phyloP scores from a whole-genome alignment of 148 eudicot genomes.

The Beta vulgaris region DNA sequence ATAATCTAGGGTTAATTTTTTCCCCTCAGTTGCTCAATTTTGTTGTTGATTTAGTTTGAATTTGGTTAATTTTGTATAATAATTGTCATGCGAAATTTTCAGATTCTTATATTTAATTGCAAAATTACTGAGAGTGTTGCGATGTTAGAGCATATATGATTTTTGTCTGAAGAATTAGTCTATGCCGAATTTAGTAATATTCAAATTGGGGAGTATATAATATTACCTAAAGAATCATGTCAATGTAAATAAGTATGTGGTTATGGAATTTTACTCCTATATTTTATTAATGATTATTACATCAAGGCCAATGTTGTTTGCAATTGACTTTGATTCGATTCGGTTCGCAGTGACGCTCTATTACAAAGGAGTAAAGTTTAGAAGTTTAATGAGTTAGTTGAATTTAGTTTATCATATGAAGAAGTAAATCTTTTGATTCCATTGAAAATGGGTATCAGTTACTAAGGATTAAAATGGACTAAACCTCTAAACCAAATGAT shows the following conservation, averaged over 20 bases:
- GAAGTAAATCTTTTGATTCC: not conserved
- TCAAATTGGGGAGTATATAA: not conserved
- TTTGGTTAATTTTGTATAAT: not conserved
- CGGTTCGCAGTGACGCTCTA: too few species aligned
- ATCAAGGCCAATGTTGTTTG: too few species aligned
- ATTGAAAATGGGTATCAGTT: not conserved
- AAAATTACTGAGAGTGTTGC: not conserved
- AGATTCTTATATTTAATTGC: not conserved
- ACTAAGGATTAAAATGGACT: too few species aligned
- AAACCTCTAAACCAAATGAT: too few species aligned
- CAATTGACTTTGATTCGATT: too few species aligned
- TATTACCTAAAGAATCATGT: not conserved
- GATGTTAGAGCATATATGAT: not conserved
- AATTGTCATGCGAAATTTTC: not conserved
- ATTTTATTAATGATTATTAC: too few species aligned
- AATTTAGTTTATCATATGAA: not conserved
- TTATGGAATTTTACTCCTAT: not conserved
- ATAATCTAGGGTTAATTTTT: not conserved
- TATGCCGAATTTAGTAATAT: too few species aligned
- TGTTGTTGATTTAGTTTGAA: not conserved
- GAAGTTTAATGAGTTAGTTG: not conserved
- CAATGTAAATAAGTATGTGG: not conserved
- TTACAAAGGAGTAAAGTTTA: not conserved
- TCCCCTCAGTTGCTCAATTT: not conserved
- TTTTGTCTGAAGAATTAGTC: not conserved